Base-by-base conservation (phyloP, 1,139 yeast genomes). In the Debaryomyces singareniensis region DNA sequence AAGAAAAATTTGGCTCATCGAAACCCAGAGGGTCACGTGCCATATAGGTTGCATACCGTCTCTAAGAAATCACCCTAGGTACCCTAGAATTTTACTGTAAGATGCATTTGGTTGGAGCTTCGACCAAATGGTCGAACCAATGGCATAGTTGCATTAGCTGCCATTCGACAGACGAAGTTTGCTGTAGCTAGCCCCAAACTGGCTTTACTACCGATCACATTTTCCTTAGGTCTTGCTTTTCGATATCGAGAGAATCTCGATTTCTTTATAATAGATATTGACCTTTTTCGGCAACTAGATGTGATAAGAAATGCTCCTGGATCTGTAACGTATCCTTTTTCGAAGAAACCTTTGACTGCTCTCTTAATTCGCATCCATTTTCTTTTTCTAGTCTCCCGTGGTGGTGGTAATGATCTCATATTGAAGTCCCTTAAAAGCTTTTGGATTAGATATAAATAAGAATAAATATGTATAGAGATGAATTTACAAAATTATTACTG, bases 331-430 rank as follows among this genome's bases (percentile, higher is more conserved):
- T 41, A 40, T 1, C 66, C 65, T n/a, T 48, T 49, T 5, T 41
- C 37, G 35, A 62, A 44, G 26, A 58, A 48, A 5, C 46, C 35
- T 16, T 42, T 38, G 13, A 62, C 26, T 3, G 64, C 60, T 12
- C 68, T 41, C 33, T 51, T 53, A 31, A 65, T 44, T 22, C 68
- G 39, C 30, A 49, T 50, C 69, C 68, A 64, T 28, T 58, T 47
- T 33, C 71, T 39, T 24, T 54, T 49, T 13, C 58, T 40, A 2
- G 70, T 64, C 9, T 58, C 40, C 32, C 71, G 39, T 13, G 71
- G 71, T 2, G 69, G 69, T n/a, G 71, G 71, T 12, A 65, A 44
- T 10, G 68, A 60, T 36, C 68, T 47, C 69, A 62, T 62, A n/a
- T n/a, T n/a, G n/a, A n/a, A n/a, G n/a, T n/a, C n/a, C n/a, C n/a